These are phyloP conservation scores for Pseudozyma pruni DNA, from an alignment of 1,284 basidiomycete species.

Conservation along the genomic window DNA sequence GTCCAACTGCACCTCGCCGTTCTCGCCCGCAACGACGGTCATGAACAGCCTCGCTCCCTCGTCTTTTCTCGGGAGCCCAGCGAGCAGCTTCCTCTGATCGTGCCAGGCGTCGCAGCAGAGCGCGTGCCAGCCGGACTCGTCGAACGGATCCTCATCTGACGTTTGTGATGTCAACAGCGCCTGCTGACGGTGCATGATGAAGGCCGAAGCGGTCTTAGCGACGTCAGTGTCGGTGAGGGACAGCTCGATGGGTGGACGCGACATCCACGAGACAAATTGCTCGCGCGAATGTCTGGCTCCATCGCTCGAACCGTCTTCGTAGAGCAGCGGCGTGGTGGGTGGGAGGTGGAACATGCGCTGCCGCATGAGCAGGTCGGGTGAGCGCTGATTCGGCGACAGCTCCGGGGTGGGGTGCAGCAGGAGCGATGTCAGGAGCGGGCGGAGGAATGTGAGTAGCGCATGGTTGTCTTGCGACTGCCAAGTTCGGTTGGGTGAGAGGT, in stretches of 20 bases:
- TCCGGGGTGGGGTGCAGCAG: constrained; percentile 19
- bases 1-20: constrained; percentile 13
- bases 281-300: constrained; percentile 8
- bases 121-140: not conserved
- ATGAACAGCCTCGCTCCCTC: constrained; percentile 3
- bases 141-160: constrained; percentile 18
- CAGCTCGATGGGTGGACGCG: constrained; percentile 24
- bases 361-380: constrained; percentile 31
- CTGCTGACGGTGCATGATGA: not conserved
- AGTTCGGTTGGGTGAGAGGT: too few species aligned
- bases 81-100: not conserved
- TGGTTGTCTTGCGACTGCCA: too few species aligned
- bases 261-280: constrained; percentile 22
- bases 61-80: not conserved
- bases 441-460: too few species aligned
- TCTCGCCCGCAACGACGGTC: not conserved
- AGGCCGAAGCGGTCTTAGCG: not conserved
- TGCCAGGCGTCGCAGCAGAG: constrained; percentile 20
- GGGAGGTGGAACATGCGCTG: constrained; percentile 32
- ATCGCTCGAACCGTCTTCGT: too few species aligned
- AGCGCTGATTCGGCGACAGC: constrained; percentile 11
- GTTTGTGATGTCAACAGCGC: not conserved
- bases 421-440: constrained; percentile 22
- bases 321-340: too few species aligned
- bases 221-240: not conserved